Conservation (phyloP, 2,329 filamentous ascomycete genomes). For the Grosmannia serpens region DNA sequence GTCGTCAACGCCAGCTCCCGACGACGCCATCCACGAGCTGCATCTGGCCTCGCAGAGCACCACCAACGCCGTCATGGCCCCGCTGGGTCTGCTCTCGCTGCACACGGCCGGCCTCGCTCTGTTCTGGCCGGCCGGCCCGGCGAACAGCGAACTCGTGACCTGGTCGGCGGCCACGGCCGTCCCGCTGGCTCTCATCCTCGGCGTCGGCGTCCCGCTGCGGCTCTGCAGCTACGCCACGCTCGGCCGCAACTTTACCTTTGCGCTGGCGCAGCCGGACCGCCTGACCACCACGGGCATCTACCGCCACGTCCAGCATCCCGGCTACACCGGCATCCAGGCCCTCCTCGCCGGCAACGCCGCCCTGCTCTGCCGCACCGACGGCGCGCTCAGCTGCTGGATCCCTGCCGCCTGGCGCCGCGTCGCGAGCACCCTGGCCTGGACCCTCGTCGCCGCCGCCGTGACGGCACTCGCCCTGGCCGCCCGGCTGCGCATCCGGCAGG, state of each 20-base stretch:
- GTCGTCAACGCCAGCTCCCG: neutral
- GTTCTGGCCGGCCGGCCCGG: neutral
- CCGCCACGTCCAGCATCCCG: slow-evolving; percentile 2
- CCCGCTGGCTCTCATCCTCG: neutral
- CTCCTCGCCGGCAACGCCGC: neutral
- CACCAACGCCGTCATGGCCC: neutral
- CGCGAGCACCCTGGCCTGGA: neutral
- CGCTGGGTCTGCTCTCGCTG: neutral
- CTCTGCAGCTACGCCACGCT: neutral
- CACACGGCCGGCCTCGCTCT: slow-evolving; percentile 1
- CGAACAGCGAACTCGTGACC: neutral
- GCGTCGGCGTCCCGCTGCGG: neutral
- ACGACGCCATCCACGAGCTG: neutral
- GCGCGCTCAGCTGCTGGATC: neutral
- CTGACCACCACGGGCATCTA: slow-evolving; percentile 1
- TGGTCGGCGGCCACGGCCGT: slow-evolving; percentile 2
- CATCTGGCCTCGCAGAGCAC: neutral
- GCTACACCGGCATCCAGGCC: neutral
- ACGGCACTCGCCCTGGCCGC: neutral
- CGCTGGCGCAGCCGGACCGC: neutral
- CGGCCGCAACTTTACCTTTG: slow-evolving; percentile 2
- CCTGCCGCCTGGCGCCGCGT: neutral
- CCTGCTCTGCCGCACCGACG: neutral
- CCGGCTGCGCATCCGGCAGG: neutral
- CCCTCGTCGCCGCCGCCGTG: neutral